Evolutionary conservation across 2,329 filamentous ascomycete genomes (phyloP).

Genomic region (Nigrograna mackinnonii): DNA sequence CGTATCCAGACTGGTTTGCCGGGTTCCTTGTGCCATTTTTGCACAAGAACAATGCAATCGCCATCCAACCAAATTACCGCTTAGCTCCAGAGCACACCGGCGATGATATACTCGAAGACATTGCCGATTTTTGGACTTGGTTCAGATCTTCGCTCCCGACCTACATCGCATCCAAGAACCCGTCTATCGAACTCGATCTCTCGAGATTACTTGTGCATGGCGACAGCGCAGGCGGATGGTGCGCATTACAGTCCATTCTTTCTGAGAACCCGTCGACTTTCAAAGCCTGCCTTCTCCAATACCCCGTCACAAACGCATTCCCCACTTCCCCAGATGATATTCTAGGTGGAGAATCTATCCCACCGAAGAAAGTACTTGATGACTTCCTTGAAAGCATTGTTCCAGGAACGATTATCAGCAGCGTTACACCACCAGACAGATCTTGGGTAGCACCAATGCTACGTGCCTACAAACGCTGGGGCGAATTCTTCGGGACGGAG

Average conservation of each 20-base stretch:
- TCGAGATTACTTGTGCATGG: conserved; percentile 32
- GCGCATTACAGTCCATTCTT: conserved; percentile 36
- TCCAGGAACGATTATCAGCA: conserved; percentile 22
- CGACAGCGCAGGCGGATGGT: conserved; percentile 44
- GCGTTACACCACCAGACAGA: conserved; percentile 20
- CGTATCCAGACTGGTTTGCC: conserved; percentile 32
- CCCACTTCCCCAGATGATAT: conserved; percentile 1
- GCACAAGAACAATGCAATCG: conserved; percentile 45
- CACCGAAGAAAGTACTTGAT: conserved; percentile 19
- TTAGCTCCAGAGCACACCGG: conserved; percentile 54
- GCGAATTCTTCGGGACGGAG: conserved; percentile 30
- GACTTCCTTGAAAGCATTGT: conserved; percentile 20
- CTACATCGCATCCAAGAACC: conserved; percentile 17
- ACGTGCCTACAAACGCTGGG: conserved; percentile 20
- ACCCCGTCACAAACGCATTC: conserved; percentile 29
- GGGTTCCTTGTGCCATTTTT: conserved; percentile 43
- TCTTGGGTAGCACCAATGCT: conserved; percentile 19
- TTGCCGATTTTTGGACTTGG: conserved; percentile 55
- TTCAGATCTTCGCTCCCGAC: conserved; percentile 21
- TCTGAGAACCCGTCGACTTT: conserved; percentile 20
- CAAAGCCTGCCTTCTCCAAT: conserved; percentile 27
- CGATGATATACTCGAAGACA: conserved; percentile 51
- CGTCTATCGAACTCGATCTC: conserved; percentile 24
- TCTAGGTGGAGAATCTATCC: conserved; percentile 9
- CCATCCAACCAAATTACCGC: conserved; percentile 55